Evolutionary conservation across 495 filamentous ascomycete genomes (phyloP).

Genomic region (Trichoderma orchidacearum): DNA sequence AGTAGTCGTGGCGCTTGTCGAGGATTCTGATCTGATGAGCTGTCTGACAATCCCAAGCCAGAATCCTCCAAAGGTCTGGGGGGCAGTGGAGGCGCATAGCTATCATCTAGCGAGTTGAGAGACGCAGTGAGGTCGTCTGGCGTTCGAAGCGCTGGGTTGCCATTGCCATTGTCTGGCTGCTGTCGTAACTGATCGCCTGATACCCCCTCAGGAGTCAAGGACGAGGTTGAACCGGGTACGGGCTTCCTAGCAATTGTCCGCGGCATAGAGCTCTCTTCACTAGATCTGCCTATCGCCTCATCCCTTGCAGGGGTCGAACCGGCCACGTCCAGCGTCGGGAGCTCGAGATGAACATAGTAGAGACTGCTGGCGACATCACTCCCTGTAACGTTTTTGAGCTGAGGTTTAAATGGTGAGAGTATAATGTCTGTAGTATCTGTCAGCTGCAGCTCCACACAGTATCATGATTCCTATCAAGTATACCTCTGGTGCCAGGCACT

Average conservation of each 20-base stretch:
- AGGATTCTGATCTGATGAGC: not conserved
- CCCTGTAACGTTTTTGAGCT: constrained; percentile 71
- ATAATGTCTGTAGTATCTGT: constrained; percentile 60
- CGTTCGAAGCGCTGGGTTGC: not conserved
- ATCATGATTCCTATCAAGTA: constrained; percentile 7
- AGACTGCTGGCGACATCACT: constrained; percentile 78
- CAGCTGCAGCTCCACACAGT: not conserved
- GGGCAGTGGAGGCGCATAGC: not conserved
- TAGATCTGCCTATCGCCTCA: constrained; percentile 30
- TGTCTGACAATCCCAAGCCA: not conserved
- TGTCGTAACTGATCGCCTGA: not conserved
- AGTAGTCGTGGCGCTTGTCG: not conserved
- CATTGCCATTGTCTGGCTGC: not conserved
- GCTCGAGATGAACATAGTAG: constrained; percentile 79
- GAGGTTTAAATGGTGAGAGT: constrained; percentile 80
- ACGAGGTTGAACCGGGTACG: constrained; percentile 12
- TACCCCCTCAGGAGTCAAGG: not conserved
- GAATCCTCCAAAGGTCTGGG: not conserved
- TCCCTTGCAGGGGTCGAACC: constrained; percentile 25
- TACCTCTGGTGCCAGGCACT: constrained; percentile 83
- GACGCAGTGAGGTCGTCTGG: not conserved
- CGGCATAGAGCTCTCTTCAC: constrained; percentile 22
- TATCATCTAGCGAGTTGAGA: not conserved
- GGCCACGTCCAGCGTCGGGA: constrained; percentile 36
- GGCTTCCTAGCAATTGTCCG: constrained; percentile 30